Conservation (phyloP, 371 early-diverging fungal genomes). For the Mortierella sp. region DNA sequence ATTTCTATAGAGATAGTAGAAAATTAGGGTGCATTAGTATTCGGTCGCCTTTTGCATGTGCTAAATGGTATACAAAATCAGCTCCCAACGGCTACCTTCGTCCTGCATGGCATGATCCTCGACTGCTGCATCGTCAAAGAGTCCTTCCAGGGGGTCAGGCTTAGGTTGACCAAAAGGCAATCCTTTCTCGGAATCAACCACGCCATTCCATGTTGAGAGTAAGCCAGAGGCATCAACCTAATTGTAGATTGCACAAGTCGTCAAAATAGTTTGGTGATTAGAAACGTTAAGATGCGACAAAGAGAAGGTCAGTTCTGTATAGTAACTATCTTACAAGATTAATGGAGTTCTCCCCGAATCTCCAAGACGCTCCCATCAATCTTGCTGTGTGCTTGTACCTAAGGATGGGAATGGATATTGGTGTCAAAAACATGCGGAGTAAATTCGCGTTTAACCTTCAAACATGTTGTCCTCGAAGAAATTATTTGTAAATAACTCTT, state of each 20-base stretch:
- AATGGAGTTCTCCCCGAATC: background rate
- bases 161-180: conserved; percentile 29
- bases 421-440: background rate
- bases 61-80: background rate
- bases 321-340: background rate
- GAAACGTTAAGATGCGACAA: no score
- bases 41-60: no score
- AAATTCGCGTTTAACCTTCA: background rate
- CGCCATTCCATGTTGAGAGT: conserved; percentile 33
- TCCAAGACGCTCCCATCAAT: background rate
- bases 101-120: conserved; percentile 26
- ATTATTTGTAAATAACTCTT: background rate
- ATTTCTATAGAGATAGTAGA: conserved; percentile 26
- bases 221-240: conserved; percentile 37
- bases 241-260: background rate
- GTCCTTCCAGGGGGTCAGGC: conserved; percentile 37
- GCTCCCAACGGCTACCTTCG: conserved; percentile 11
- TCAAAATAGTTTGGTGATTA: background rate
- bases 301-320: no score
- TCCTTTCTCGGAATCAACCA: conserved; percentile 31
- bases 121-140: conserved; percentile 43
- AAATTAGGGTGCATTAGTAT: background rate
- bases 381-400: background rate
- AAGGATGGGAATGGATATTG: background rate
- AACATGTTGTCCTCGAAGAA: background rate